Percentiles rank a stretch among this genome's conserved stretches.
Conservation (phyloP, 345 rosid species). For the Punica granatum region DNA sequence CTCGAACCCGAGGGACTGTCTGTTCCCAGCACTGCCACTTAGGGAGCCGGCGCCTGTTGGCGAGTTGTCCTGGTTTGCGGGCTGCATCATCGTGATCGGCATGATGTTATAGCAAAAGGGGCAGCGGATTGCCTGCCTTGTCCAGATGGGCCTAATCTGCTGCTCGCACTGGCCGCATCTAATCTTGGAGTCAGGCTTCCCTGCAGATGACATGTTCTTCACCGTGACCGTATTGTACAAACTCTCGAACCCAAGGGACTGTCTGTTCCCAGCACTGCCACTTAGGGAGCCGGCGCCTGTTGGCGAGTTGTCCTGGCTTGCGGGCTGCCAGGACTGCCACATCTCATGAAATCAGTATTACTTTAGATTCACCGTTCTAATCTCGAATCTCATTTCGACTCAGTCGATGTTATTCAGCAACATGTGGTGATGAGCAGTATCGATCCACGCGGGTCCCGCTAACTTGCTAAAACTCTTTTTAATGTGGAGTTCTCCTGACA, state of each 20-base stretch:
- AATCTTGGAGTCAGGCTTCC: neutral
- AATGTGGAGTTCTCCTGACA: no score
- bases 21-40: neutral
- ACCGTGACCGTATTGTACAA: neutral
- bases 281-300: neutral
- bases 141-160: conserved; percentile 13
- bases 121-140: conserved; percentile 10
- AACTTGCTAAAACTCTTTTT: no score
- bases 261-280: neutral
- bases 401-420: no score
- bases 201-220: neutral
- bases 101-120: conserved; percentile 9
- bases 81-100: neutral
- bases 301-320: neutral
- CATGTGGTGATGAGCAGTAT: no score
- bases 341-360: no score
- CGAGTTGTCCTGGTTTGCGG: neutral
- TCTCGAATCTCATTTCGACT: no score
- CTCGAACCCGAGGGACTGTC: neutral
- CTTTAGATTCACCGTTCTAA: no score
- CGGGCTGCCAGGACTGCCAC: neutral
- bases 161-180: conserved; percentile 13
- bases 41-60: neutral
- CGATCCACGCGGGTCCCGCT: no score
- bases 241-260: neutral